Base-by-base conservation (phyloP, 208 protist genomes). In the Acanthamoeba royreba region DNA sequence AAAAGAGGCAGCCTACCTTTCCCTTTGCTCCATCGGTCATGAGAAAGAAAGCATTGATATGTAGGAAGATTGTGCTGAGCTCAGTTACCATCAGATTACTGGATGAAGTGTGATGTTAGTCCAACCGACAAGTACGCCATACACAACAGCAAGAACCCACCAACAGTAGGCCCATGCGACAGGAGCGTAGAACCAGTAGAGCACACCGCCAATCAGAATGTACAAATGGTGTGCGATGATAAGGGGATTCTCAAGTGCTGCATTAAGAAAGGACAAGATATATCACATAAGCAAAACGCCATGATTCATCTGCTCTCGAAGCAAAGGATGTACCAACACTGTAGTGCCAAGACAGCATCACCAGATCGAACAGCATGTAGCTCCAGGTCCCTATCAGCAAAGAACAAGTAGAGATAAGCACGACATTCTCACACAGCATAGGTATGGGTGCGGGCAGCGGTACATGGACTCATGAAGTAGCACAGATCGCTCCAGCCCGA, bases 351-450 rank as follows among this genome's bases (percentile, higher is more conserved):
- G 15, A 9, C 28, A 28, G 28, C 4, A 86, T 35, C 3, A 55
- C 45, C 17, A 86, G n/a, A 28, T 86, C 77, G 42, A 86, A 86
- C 19, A 86, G 40, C 77, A 86, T 86, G 77, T 86, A 86, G 77
- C 42, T 45, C 77, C 66, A 77, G 28, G 66, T 77, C 66, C 8
- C 66, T 77, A 69, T 13, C 58, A 28, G 58, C 22, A 25, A 31
- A 33, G 33, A 25, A 42, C 8, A 7, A 77, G 4, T 77, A 38
- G n/a, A n/a, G n/a, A n/a, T n/a, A n/a, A n/a, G n/a, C n/a, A n/a
- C n/a, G n/a, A n/a, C n/a, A n/a, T n/a, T n/a, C n/a, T n/a, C n/a
- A n/a, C n/a, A n/a, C n/a, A n/a, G n/a, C n/a, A n/a, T n/a, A n/a
- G n/a, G n/a, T n/a, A n/a, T n/a, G n/a, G n/a, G n/a, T n/a, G n/a